These are phyloP conservation scores for Tricholomella constricta DNA, from an alignment of 768 basidiomycete species.

Conservation along the genomic window DNA sequence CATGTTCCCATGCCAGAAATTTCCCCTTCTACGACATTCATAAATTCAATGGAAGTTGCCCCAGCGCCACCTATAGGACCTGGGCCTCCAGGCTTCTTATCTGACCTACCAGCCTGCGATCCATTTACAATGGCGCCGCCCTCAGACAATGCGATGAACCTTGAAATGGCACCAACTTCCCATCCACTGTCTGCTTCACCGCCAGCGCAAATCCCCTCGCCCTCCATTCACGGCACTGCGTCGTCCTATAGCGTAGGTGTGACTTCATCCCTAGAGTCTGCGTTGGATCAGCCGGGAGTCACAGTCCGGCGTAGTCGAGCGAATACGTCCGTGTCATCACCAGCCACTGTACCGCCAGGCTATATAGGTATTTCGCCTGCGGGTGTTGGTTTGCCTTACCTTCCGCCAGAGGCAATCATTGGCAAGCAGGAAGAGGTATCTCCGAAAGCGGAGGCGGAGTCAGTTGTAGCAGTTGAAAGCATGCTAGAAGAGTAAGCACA, in stretches of 20 bases:
- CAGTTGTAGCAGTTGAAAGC: conserved; percentile 45
- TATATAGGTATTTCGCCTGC: conserved; percentile 29
- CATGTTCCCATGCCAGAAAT: conserved; percentile 43
- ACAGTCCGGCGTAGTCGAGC: conserved; percentile 38
- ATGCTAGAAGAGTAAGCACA: conserved; percentile 57
- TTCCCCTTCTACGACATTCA: conserved; percentile 30
- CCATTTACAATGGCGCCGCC: conserved; percentile 33
- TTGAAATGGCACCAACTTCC: conserved; percentile 39
- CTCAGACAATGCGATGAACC: conserved; percentile 36
- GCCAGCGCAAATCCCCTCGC: conserved; percentile 38
- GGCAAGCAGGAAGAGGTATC: conserved; percentile 26
- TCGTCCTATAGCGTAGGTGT: conserved; percentile 40
- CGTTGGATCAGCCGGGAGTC: conserved; percentile 40
- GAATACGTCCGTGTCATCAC: conserved; percentile 35
- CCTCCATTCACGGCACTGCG: conserved; percentile 39
- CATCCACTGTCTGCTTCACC: conserved; percentile 36
- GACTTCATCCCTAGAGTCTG: conserved; percentile 47
- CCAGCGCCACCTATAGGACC: conserved; percentile 27
- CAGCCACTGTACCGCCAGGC: conserved; percentile 15
- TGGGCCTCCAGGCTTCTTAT: conserved; percentile 38
- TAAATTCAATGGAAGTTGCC: conserved; percentile 38
- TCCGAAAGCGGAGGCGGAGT: conserved; percentile 26
- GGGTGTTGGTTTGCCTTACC: conserved; percentile 19
- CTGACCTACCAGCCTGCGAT: conserved; percentile 40
- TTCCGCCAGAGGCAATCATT: conserved; percentile 16